Evolutionary conservation across 345 rosid genomes (phyloP).

Genomic region (Salix arbutifolia): DNA sequence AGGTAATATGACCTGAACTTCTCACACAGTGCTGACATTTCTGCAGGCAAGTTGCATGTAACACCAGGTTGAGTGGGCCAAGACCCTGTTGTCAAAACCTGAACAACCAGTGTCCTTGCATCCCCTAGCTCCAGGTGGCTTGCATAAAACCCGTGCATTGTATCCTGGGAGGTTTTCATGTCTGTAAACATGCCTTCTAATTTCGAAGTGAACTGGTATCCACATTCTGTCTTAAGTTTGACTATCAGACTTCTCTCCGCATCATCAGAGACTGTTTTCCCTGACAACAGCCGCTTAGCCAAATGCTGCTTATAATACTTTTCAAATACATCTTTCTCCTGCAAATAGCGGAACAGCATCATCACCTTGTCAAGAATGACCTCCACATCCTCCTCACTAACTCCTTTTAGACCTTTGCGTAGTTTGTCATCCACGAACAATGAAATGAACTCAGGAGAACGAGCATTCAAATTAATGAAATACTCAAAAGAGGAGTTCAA

Average conservation of each 20-base stretch:
- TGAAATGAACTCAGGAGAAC: conserved; percentile 95
- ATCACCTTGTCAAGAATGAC: conserved; percentile 90
- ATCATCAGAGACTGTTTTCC: conserved; percentile 89
- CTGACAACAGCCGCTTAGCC: conserved; percentile 92
- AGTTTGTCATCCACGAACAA: conserved; percentile 93
- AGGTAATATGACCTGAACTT: conserved; percentile 92
- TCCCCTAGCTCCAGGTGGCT: conserved; percentile 77
- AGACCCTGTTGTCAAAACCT: conserved; percentile 91
- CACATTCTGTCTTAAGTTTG: conserved; percentile 96
- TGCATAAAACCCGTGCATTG: conserved; percentile 74
- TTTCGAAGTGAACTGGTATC: conserved; percentile 94
- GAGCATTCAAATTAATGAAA: conserved; percentile 83
- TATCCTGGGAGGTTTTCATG: conserved; percentile 97
- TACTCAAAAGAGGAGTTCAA: conserved; percentile 87
- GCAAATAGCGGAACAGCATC: conserved; percentile 98
- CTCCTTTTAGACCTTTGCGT: conserved; percentile 87
- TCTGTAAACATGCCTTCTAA: conserved; percentile 98
- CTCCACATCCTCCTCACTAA: conserved; percentile 89
- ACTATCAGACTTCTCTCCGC: conserved; percentile 94
- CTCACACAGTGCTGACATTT: conserved; percentile 81
- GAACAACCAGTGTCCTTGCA: conserved; percentile 83
- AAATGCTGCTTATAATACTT: conserved; percentile 98
- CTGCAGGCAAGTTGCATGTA: conserved; percentile 86
- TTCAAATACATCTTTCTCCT: conserved; percentile 95
- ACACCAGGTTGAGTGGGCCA: conserved; percentile 93